phyloP scores from a whole-genome alignment of 441 rosid species.

The Gossypium aridum region DNA sequence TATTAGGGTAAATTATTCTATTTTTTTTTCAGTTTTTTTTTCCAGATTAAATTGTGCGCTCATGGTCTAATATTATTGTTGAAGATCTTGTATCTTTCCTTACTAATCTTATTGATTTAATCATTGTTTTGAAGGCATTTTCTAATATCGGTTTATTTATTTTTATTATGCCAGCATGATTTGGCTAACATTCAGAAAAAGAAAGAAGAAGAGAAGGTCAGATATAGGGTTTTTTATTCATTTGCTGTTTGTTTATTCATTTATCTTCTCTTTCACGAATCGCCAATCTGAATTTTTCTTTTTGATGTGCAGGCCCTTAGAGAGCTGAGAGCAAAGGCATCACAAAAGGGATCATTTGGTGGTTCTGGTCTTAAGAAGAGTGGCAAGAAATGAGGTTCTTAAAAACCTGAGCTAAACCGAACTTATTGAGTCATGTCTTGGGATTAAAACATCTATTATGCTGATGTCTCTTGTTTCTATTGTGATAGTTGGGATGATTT shows the following conservation, averaged over 20 bases:
- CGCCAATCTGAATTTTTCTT: not conserved
- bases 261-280: not conserved
- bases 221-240: not conserved
- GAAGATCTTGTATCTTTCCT: not conserved
- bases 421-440: not conserved
- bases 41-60: not conserved
- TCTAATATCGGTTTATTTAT: not conserved
- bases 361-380: conserved; percentile 94
- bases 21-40: not conserved
- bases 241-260: not conserved
- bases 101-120: not conserved
- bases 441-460: conserved; percentile 9
- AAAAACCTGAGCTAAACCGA: not conserved
- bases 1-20: not conserved
- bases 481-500: conserved; percentile 13
- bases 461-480: conserved; percentile 3
- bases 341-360: conserved; percentile 72
- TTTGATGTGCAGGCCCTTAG: conserved; percentile 53
- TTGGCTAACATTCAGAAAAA: conserved; percentile 67
- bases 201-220: conserved; percentile 85
- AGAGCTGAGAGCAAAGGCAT: conserved; percentile 82
- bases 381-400: conserved; percentile 71
- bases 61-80: not conserved
- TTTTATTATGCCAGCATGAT: conserved; percentile 43
- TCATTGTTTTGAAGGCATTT: not conserved